Conservation (phyloP, 169 alveolate genomes). For the Eimeria sp. region DNA sequence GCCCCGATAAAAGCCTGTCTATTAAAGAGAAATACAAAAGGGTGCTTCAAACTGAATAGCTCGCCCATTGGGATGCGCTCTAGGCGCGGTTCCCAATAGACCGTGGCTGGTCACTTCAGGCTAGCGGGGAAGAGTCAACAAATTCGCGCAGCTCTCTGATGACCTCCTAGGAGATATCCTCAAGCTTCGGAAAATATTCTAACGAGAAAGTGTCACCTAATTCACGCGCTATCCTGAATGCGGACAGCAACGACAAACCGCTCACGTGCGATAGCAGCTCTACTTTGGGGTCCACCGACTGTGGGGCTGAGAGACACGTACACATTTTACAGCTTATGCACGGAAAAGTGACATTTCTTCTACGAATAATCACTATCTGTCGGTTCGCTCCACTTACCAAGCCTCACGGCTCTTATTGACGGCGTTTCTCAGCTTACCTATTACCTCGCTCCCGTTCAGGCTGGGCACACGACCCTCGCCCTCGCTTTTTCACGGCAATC, state of each 20-base stretch:
- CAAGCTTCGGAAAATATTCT: background rate
- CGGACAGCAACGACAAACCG: background rate
- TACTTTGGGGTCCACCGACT: conserved; percentile 25
- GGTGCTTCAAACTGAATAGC: background rate
- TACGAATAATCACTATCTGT: background rate
- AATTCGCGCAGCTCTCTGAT: background rate
- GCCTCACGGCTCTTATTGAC: background rate
- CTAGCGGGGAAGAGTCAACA: background rate
- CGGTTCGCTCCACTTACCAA: background rate
- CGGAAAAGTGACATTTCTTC: background rate
- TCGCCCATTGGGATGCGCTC: background rate
- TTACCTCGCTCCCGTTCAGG: background rate
- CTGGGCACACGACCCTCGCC: no score
- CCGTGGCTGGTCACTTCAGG: conserved; percentile 29
- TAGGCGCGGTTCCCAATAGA: conserved; percentile 24
- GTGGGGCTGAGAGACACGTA: conserved; percentile 54
- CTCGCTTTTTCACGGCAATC: background rate
- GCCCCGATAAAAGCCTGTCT: background rate
- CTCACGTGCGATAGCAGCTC: background rate
- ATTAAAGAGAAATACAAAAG: background rate
- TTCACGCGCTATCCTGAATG: background rate
- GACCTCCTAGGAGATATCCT: background rate
- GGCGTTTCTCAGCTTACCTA: background rate
- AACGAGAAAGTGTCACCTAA: background rate
- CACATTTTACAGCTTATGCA: background rate